phyloP scores from a whole-genome alignment of 108 stramenopile species.

The Discostella stelligeroides region DNA sequence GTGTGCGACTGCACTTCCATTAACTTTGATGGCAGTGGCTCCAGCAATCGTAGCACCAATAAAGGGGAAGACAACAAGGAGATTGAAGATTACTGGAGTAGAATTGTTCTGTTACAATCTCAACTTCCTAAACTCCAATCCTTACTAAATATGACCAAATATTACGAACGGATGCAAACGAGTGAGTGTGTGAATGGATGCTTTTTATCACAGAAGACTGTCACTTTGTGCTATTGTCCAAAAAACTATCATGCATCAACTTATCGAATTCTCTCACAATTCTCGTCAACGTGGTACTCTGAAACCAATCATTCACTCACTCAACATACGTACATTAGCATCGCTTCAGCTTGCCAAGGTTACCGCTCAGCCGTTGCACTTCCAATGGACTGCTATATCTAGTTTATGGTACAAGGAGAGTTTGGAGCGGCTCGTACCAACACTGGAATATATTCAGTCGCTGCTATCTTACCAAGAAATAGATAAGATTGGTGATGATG shows the following conservation, averaged over 20 bases:
- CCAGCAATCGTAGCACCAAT: too few species aligned
- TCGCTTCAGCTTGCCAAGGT: constrained; percentile 26
- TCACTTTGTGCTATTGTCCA: too few species aligned
- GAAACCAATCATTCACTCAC: too few species aligned
- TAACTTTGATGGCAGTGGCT: constrained; percentile 5
- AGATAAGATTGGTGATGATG: background rate
- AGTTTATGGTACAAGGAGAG: constrained; percentile 38
- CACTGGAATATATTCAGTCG: constrained; percentile 12
- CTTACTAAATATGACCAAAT: constrained; percentile 14
- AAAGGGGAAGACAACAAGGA: background rate
- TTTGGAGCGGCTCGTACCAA: constrained; percentile 7
- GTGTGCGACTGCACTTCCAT: constrained; percentile 16
- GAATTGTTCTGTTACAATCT: background rate
- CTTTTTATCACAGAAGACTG: too few species aligned
- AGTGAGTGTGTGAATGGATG: too few species aligned
- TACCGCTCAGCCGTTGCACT: constrained; percentile 20
- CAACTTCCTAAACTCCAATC: constrained; percentile 23
- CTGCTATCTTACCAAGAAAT: background rate
- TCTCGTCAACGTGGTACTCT: too few species aligned
- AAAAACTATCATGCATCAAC: too few species aligned
- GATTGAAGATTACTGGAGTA: constrained; percentile 4
- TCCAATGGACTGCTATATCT: constrained; percentile 33
- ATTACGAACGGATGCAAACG: constrained; percentile 40
- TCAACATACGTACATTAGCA: too few species aligned
- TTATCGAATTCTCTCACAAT: too few species aligned